phyloP scores from a whole-genome alignment of 1,284 basidiomycete genomes.

The Cutaneotrichosporon dermatis region DNA sequence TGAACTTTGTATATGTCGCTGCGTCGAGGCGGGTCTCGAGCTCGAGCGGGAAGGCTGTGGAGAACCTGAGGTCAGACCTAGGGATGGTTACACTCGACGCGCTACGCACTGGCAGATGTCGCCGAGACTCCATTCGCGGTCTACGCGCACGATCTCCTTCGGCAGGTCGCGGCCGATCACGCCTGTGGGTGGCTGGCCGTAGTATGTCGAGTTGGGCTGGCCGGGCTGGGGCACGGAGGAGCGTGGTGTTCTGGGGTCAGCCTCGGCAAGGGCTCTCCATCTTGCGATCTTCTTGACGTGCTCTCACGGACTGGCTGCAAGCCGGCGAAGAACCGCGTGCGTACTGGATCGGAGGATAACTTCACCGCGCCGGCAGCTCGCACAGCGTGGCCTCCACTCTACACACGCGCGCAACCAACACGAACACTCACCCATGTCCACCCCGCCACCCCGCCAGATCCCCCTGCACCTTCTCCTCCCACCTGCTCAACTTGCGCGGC shows the following conservation, averaged over 20 bases:
- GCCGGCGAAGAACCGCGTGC: no score
- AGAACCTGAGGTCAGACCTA: constrained; percentile 38
- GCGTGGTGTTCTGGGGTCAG: constrained; percentile 18
- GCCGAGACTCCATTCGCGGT: constrained; percentile 50
- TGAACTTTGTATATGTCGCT: constrained; percentile 39
- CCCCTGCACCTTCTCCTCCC: constrained; percentile 35
- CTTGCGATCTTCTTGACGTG: no score
- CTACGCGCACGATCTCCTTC: constrained; percentile 49
- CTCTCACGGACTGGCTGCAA: no score
- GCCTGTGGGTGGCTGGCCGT: constrained; percentile 33
- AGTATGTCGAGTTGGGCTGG: constrained; percentile 27
- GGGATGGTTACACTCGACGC: constrained; percentile 7
- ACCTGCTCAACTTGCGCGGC: constrained; percentile 19
- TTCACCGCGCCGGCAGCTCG: no score
- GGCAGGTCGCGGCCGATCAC: constrained; percentile 42
- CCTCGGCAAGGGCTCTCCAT: no score
- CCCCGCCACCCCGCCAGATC: constrained; percentile 43
- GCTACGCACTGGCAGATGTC: constrained; percentile 45
- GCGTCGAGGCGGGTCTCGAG: constrained; percentile 48
- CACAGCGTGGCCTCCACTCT: no score
- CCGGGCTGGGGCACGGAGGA: constrained; percentile 28
- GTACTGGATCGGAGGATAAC: no score
- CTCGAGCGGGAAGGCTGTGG: constrained; percentile 49
- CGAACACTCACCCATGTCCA: constrained; percentile 36
- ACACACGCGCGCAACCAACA: no score